Percentiles rank a stretch among this genome's conserved stretches.
Conservation (phyloP, 1,284 basidiomycete genomes). For the Rhodotorula sp. region DNA sequence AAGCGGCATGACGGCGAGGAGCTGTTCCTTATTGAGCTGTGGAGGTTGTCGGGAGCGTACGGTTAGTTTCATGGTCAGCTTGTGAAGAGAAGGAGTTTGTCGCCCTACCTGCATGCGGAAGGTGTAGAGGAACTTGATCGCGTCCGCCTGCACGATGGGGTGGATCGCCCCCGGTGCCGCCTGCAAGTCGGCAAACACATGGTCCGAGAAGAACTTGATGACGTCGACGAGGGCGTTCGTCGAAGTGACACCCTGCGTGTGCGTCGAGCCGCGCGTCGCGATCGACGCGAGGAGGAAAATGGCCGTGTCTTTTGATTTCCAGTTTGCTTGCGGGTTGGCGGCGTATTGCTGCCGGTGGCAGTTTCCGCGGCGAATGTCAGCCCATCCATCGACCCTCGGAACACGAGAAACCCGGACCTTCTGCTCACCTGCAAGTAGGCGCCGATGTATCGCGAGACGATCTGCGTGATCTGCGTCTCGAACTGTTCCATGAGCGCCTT, state of each 20-base stretch:
- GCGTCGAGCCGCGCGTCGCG: conserved; percentile 79
- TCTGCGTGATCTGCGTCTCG: conserved; percentile 76
- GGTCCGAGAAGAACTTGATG: conserved; percentile 89
- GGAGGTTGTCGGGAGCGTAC: not conserved
- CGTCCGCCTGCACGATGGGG: conserved; percentile 91
- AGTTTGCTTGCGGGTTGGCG: conserved; percentile 65
- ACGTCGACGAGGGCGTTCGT: conserved; percentile 91
- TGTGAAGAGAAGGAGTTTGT: not conserved
- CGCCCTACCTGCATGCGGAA: conserved; percentile 85
- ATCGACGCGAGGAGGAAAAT: conserved; percentile 89
- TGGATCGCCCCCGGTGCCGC: conserved; percentile 67
- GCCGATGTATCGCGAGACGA: conserved; percentile 78
- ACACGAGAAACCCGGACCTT: not conserved
- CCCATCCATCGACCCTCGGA: rapidly evolving
- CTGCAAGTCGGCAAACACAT: conserved; percentile 85
- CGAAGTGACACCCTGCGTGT: conserved; percentile 85
- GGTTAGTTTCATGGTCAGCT: not conserved
- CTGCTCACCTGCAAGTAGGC: conserved; percentile 66
- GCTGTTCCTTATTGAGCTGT: conserved; percentile 89
- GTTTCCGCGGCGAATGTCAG: no score
- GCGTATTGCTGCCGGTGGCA: conserved; percentile 52
- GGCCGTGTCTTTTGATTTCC: conserved; percentile 95
- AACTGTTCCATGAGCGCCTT: conserved; percentile 79
- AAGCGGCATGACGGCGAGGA: conserved; percentile 83
- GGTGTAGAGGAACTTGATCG: conserved; percentile 87